Base-by-base conservation (phyloP, 2,329 filamentous ascomycete species). In the Aspergillus novofumigatus region DNA sequence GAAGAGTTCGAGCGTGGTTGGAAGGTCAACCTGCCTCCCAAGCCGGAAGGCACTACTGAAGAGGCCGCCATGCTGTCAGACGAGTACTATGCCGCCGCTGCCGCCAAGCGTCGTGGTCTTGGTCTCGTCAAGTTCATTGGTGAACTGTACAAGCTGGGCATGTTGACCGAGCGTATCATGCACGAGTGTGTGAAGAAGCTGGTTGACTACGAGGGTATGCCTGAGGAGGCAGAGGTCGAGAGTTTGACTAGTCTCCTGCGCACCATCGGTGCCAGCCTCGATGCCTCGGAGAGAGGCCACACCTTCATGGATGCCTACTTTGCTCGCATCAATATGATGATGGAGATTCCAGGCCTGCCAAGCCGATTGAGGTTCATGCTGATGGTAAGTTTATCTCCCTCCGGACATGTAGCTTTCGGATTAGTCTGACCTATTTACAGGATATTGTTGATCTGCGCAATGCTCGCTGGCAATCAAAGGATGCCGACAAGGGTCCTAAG, bases 121-220 rank as follows among this genome's bases (percentile, higher is more conserved):
- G 94, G 94, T 87, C 85, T 99, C 23, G 93, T 99, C 62, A 93
- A 97, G 78, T 99, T 99, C 79, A 99, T 99, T 72, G 94, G 94
- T 80, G 94, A 99, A 78, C 86, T 99, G 49, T 99, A 96, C 86
- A 99, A 97, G 83, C 86, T 99, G 59, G 88, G 89, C 73, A 99
- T 99, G 94, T 84, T 99, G 75, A 99, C 94, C 60, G 91, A 97
- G 76, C 90, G 93, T 74, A 99, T 99, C 78, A 99, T 99, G 94
- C 93, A 99, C 80, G 91, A 97, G 77, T 99, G 94, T 83, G 92
- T 99, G 28, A 88, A 92, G 80, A 96, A 96, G 78, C 85, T 99
- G 62, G 90, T 99, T 65, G 93, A 99, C 78, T 97, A 95, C 76
- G 89, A 93, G 70, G 92, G 91, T 60, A 80, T 91, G 59, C 94